phyloP scores from a whole-genome alignment of 2,329 filamentous ascomycete species.

The Fusarium sp. region DNA sequence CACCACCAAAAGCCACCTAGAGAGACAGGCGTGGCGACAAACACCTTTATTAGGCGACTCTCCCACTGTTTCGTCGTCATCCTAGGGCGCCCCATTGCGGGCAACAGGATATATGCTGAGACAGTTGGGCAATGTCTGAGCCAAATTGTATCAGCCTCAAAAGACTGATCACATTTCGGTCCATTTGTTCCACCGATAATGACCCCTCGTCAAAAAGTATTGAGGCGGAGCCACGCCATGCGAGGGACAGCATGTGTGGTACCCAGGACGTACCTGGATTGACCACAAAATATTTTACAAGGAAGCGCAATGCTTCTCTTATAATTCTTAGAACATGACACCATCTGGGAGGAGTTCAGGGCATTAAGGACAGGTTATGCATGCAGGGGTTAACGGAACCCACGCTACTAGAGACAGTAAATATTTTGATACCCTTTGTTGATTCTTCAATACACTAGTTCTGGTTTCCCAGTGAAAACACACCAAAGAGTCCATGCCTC shows the following conservation, averaged over 20 bases:
- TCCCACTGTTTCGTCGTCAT: not conserved
- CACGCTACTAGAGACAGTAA: slow-evolving; percentile 7
- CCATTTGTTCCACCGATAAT: too few species aligned
- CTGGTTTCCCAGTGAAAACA: not conserved
- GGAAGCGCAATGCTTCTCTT: too few species aligned
- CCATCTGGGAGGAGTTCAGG: slow-evolving; percentile 33
- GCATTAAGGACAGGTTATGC: not conserved
- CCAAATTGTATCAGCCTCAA: not conserved
- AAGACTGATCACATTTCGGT: not conserved
- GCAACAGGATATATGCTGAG: not conserved
- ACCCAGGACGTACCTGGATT: too few species aligned
- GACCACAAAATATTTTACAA: too few species aligned
- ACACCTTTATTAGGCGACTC: not conserved
- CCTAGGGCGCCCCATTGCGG: slow-evolving; percentile 14
- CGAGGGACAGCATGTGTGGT: too few species aligned
- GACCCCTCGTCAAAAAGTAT: too few species aligned
- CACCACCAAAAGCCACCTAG: not conserved
- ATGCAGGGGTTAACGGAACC: slow-evolving; percentile 18
- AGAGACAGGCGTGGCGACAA: not conserved
- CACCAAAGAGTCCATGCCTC: not conserved
- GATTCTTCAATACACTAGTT: slow-evolving; percentile 9
- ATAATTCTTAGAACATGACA: not conserved
- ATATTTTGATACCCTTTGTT: slow-evolving; percentile 31
- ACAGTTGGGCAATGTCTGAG: not conserved
- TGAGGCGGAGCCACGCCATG: too few species aligned